Percentiles rank a stretch among this genome's conserved stretches.
Evolutionary conservation across 2,329 filamentous ascomycete genomes (phyloP).

Genomic region (Ophiostoma montium): DNA sequence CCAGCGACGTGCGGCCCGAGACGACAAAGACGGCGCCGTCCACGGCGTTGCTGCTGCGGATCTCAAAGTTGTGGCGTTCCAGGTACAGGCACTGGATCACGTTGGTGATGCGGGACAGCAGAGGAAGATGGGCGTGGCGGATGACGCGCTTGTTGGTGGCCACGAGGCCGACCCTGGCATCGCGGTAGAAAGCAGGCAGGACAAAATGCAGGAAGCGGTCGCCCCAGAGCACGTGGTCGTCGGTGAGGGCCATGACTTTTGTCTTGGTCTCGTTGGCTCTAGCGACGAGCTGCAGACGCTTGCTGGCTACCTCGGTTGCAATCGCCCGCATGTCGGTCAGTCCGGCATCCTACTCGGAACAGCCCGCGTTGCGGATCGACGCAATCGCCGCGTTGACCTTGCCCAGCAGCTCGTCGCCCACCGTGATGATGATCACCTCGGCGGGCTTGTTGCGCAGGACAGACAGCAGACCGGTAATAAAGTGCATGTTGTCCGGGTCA

Average conservation of each 20-base stretch:
- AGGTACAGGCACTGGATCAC: conserved; percentile 45
- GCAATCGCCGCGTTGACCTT: neutral
- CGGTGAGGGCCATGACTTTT: conserved; percentile 29
- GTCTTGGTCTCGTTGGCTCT: conserved; percentile 26
- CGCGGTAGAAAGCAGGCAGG: conserved; percentile 28
- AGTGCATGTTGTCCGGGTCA: conserved; percentile 26
- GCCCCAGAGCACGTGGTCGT: conserved; percentile 41
- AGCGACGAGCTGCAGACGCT: conserved; percentile 32
- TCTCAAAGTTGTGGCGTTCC: conserved; percentile 48
- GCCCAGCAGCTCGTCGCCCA: conserved; percentile 17
- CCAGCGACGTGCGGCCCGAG: conserved; percentile 37
- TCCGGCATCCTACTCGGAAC: neutral
- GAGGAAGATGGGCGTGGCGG: conserved; percentile 19
- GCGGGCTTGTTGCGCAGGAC: conserved; percentile 23
- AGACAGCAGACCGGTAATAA: conserved; percentile 20
- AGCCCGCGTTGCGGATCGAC: neutral
- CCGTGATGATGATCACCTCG: conserved; percentile 30
- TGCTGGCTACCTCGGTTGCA: conserved; percentile 25
- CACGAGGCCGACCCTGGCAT: conserved; percentile 35
- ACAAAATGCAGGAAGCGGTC: conserved; percentile 25
- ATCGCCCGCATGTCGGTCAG: conserved; percentile 19
- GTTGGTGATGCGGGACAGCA: conserved; percentile 30
- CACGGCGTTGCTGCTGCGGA: conserved; percentile 37
- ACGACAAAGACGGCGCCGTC: conserved; percentile 46
- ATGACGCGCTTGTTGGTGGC: conserved; percentile 41